Evolutionary conservation across 306 rosid genomes (phyloP).

Genomic region (Hippophae gyantsensis): DNA sequence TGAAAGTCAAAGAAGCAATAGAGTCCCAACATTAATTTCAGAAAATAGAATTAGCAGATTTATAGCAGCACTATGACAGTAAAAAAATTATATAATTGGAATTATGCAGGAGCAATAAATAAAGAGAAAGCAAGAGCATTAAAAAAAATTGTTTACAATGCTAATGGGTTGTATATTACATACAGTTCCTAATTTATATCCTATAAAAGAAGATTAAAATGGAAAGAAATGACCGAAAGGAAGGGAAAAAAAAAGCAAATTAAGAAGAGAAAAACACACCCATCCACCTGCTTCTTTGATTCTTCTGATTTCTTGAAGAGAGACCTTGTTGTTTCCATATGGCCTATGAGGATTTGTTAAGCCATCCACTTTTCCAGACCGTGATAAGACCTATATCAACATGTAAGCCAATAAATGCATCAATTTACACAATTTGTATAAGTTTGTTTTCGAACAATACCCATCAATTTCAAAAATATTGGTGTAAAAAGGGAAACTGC

Average conservation of each 20-base stretch:
- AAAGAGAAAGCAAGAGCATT: no score
- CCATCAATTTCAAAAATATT: no score
- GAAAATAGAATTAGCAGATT: no score
- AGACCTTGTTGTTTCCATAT: constrained; percentile 66
- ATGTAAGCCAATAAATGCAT: constrained; percentile 13
- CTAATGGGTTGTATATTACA: not conserved
- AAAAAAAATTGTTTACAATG: no score
- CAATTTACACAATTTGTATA: not conserved
- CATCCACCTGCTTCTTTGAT: constrained; percentile 99
- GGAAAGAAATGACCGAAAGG: not conserved
- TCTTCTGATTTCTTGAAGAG: constrained; percentile 86
- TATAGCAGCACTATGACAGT: no score
- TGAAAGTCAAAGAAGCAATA: no score
- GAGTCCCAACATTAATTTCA: no score
- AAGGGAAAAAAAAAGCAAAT: not conserved
- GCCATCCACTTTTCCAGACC: constrained; percentile 73
- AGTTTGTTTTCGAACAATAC: not conserved
- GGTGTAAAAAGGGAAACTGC: no score
- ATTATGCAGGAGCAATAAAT: no score
- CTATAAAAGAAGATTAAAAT: not conserved
- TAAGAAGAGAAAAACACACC: constrained; percentile 82
- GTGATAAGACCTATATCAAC: constrained; percentile 60
- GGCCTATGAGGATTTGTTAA: constrained; percentile 88
- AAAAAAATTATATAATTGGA: no score
- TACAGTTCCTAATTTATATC: not conserved